Base-by-base conservation (phyloP, 2,329 filamentous ascomycete genomes). In the Arthroderma sp. region DNA sequence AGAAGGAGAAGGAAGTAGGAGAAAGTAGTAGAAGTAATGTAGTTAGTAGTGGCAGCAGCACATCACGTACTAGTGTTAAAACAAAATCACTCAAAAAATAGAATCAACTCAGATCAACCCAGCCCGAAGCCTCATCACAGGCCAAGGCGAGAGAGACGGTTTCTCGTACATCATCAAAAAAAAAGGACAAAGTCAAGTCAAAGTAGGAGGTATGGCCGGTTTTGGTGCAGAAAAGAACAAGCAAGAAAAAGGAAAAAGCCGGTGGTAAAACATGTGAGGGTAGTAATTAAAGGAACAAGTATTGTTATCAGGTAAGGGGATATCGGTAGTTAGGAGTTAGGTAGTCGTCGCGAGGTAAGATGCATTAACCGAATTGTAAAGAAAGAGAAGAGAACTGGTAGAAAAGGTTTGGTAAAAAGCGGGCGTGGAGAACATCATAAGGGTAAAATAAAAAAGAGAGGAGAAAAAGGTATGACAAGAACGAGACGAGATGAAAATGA, bases 101-200 rank as follows among this genome's bases (percentile, higher is more conserved):
- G 38, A 44, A 21, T 21, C 23, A 44, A 44, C 15, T 9, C 41
- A 44, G 23, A 41, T 19, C 15, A 41, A 41, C 41, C 41, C 17
- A 44, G 41, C 41, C 41, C 23, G 41, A 44, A 21, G 41, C 41
- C 23, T 44, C 41, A 44, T 44, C 41, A 44, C 41, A 44, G 41
- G 49, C 6, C 41, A 44, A 21, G 19, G 8, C 19, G 41, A 44
- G 41, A 44, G 41, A 44, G 41, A 44, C 41, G 41, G 41, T 23
- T 33, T 52, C 49, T 52, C 49, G 25, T 52, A 52, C 49, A 52
- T 52, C 49, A 52, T 52, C n/a, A 52, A 31, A 28, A 51, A 15
- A 33, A 33, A 23, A 43, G 8, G 13, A 44, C 19, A 44, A 43
- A 44, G 41, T 13, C 35, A 37, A 37, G 35, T 11, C 35, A 37